Evolutionary conservation across 2,329 filamentous ascomycete species (phyloP).

Genomic region (Coleophoma cylindrospora): DNA sequence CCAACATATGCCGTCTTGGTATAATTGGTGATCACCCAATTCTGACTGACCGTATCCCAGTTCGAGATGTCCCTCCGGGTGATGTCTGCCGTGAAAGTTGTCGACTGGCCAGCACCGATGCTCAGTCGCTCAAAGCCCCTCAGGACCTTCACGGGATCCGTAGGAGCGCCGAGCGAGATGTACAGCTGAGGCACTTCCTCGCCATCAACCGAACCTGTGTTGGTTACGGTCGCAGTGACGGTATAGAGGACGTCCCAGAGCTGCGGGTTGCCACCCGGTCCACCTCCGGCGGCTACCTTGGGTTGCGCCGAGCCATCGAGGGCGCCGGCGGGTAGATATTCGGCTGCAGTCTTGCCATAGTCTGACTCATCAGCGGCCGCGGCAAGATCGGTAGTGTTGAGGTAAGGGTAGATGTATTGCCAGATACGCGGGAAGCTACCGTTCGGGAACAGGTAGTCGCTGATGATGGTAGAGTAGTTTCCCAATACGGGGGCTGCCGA

Average conservation of each 20-base stretch:
- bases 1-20: constrained; percentile 28
- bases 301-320: constrained; percentile 41
- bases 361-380: constrained; percentile 43
- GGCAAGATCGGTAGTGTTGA: constrained; percentile 39
- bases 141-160: constrained; percentile 62
- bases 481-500: constrained; percentile 57
- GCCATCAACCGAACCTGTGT: constrained; percentile 46
- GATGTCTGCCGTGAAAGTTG: constrained; percentile 62
- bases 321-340: constrained; percentile 36
- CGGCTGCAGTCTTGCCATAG: constrained; percentile 20
- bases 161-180: constrained; percentile 71
- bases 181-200: constrained; percentile 63
- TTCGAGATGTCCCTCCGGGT: constrained; percentile 80
- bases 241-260: constrained; percentile 52
- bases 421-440: constrained; percentile 37
- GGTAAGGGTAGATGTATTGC: constrained; percentile 51
- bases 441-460: constrained; percentile 67
- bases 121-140: constrained; percentile 77
- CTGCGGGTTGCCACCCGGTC: constrained; percentile 47
- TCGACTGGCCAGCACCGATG: constrained; percentile 64
- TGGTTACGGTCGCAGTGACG: constrained; percentile 47
- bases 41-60: constrained; percentile 75
- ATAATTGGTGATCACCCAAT: constrained; percentile 59
- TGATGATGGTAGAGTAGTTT: constrained; percentile 54
- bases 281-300: constrained; percentile 39